Base-by-base conservation (phyloP, 2,329 filamentous ascomycete species). In the Aspergillus sp. region DNA sequence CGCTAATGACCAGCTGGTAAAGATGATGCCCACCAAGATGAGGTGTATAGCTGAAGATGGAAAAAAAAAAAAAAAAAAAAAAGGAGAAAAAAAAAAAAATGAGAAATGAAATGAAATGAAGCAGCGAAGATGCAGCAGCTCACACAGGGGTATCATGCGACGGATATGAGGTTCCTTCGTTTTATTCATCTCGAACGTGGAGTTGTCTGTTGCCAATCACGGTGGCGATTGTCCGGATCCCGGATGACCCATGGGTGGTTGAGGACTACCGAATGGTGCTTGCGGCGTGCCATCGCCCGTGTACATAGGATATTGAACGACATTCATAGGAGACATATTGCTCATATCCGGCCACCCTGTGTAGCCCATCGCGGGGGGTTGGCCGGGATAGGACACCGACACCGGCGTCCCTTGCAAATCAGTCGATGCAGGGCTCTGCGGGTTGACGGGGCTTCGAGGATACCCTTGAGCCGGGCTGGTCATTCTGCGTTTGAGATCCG, bases 1-100 rank as follows among this genome's bases (percentile, higher is more conserved):
- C 71, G 71, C 72, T 75, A 71, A 74, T 73, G 70, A 72, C 65
- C 65, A 72, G 68, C 70, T 70, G 65, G 68, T 63, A 68, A 68
- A 67, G 60, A 63, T 63, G 70, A 64, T 46, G 29, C 63, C 63
- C 60, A 64, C 62, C 55, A 66, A 61, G 61, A 29, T 54, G 50
- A 50, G 39, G 63, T 68, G 60, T 65, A 68, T 70, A 65, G 31
- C 58, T 54, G 52, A 59, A 50, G 26, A 18, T 50, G 55, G 59
- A 59, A 51, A 52, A 59, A 60, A 56, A 63, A 52, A 42, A 24
- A 47, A 29, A 50, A 53, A 52, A 56, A 55, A 55, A 22, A 59
- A 51, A 52, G 58, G 59, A 56, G 63, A 52, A 42, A 24, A 46
- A 29, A 50, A 53, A 52, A 56, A 55, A 55, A 22, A 46, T 51